These are phyloP conservation scores for Ambrosiella xylebori DNA, from an alignment of 2,329 filamentous ascomycete genomes.

Conservation along the genomic window DNA sequence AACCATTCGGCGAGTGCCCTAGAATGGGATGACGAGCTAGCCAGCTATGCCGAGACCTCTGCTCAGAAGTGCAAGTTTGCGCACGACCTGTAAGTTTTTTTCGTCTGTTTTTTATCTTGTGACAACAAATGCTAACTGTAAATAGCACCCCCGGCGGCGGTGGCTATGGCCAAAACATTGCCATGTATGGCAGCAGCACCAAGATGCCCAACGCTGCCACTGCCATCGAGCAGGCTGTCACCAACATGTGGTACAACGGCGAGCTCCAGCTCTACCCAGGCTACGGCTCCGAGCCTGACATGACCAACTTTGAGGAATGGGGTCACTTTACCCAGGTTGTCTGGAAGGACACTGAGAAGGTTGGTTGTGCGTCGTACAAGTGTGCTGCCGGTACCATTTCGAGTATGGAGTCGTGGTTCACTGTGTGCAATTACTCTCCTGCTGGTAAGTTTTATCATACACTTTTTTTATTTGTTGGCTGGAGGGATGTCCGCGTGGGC, in stretches of 20 bases:
- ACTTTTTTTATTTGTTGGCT: background rate
- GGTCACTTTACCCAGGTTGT: slow-evolving; percentile 35
- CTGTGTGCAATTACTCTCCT: slow-evolving; percentile 75
- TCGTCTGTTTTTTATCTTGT: background rate
- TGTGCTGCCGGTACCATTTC: slow-evolving; percentile 33
- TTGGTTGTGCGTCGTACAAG: slow-evolving; percentile 51
- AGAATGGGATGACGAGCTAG: slow-evolving; percentile 47
- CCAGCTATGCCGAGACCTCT: slow-evolving; percentile 42
- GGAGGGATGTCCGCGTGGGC: no score
- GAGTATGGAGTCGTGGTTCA: slow-evolving; percentile 46
- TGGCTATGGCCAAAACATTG: slow-evolving; percentile 84
- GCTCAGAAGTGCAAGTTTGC: slow-evolving; percentile 53
- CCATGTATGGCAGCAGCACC: slow-evolving; percentile 35
- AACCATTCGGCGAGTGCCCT: slow-evolving; percentile 59
- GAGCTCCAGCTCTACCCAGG: slow-evolving; percentile 43
- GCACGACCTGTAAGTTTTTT: slow-evolving; percentile 56
- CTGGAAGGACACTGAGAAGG: slow-evolving; percentile 23
- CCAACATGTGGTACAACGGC: slow-evolving; percentile 76
- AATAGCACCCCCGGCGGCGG: slow-evolving; percentile 37
- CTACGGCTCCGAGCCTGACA: slow-evolving; percentile 45
- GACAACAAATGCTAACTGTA: background rate
- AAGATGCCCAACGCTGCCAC: slow-evolving; percentile 20
- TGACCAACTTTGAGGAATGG: slow-evolving; percentile 44
- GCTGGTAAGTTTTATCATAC: slow-evolving; percentile 39
- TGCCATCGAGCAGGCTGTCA: slow-evolving; percentile 51